Conservation (phyloP, 495 filamentous ascomycete species). For the Sphaerosporella brunnea region DNA sequence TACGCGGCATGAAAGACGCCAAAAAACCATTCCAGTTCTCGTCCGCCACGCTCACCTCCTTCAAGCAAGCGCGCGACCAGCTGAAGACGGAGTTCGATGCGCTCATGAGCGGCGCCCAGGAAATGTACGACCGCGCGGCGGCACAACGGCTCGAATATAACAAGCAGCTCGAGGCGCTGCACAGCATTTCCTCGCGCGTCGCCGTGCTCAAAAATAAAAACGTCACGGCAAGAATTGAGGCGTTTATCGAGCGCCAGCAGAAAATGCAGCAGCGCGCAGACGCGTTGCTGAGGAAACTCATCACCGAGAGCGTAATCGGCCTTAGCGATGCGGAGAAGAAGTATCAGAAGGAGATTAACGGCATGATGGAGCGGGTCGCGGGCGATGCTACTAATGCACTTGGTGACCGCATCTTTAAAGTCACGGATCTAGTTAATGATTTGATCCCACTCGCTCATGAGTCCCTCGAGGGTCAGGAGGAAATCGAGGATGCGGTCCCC, state of each 20-base stretch:
- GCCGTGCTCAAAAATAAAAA: slow-evolving; percentile 9
- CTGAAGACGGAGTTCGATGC: slow-evolving; percentile 19
- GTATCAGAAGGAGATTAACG: slow-evolving; percentile 18
- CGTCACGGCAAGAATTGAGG: slow-evolving; percentile 12
- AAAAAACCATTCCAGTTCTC: slow-evolving; percentile 16
- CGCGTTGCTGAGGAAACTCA: slow-evolving; percentile 13
- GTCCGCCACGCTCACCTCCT: slow-evolving; percentile 14
- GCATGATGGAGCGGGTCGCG: slow-evolving; percentile 13
- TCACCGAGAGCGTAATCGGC: slow-evolving; percentile 17
- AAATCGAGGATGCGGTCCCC: slow-evolving; percentile 8
- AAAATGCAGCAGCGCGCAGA: slow-evolving; percentile 22
- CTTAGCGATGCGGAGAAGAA: slow-evolving; percentile 22
- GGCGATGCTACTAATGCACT: slow-evolving; percentile 2
- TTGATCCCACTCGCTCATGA: background rate
- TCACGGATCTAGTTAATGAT: background rate
- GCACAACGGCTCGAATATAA: slow-evolving; percentile 21
- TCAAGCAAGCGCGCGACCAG: slow-evolving; percentile 14
- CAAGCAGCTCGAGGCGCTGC: slow-evolving; percentile 19
- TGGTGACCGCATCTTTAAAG: background rate
- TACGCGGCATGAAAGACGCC: slow-evolving; percentile 1
- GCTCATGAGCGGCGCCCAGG: slow-evolving; percentile 22
- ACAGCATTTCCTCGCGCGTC: slow-evolving; percentile 10
- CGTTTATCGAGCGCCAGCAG: slow-evolving; percentile 17
- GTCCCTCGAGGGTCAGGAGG: background rate
- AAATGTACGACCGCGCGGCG: slow-evolving; percentile 23